Evolutionary conservation across 768 basidiomycete genomes (phyloP).

Genomic region (Sarcodon aspratus): DNA sequence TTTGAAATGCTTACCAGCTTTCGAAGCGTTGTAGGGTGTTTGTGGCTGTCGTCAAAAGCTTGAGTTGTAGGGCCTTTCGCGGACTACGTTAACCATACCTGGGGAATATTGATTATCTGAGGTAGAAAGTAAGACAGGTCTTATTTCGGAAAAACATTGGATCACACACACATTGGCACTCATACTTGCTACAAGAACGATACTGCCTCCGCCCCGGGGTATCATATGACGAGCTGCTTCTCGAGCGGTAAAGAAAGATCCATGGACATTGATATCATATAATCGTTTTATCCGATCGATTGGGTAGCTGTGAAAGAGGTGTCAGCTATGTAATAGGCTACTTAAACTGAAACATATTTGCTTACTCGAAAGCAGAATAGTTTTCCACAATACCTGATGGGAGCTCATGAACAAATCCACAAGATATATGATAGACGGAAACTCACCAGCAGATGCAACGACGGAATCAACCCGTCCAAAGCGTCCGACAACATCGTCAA

Average conservation of each 20-base stretch:
- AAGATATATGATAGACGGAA: conserved; percentile 5
- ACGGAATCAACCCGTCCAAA: conserved; percentile 72
- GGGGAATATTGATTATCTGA: conserved; percentile 84
- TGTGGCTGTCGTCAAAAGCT: conserved; percentile 41
- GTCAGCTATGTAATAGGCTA: background rate
- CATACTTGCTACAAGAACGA: conserved; percentile 87
- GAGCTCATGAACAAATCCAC: conserved; percentile 1
- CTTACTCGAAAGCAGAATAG: conserved; percentile 75
- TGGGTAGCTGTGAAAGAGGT: conserved; percentile 51
- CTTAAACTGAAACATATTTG: conserved; percentile 2
- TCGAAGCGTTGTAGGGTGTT: conserved; percentile 94
- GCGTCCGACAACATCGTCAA: conserved; percentile 46
- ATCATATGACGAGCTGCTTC: conserved; percentile 93
- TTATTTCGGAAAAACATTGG: background rate
- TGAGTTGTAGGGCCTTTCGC: background rate
- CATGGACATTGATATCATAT: conserved; percentile 91
- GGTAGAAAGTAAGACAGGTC: conserved; percentile 7
- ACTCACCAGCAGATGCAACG: conserved; percentile 78
- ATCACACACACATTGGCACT: conserved; percentile 62
- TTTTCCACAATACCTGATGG: conserved; percentile 74
- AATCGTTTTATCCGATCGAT: conserved; percentile 73
- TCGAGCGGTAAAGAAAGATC: conserved; percentile 90
- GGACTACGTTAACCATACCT: conserved; percentile 28
- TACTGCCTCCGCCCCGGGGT: conserved; percentile 62
- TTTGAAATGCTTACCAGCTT: conserved; percentile 50